These are phyloP conservation scores for Pythium dissotocum DNA, from an alignment of 352 stramenopile genomes.

Conservation along the genomic window DNA sequence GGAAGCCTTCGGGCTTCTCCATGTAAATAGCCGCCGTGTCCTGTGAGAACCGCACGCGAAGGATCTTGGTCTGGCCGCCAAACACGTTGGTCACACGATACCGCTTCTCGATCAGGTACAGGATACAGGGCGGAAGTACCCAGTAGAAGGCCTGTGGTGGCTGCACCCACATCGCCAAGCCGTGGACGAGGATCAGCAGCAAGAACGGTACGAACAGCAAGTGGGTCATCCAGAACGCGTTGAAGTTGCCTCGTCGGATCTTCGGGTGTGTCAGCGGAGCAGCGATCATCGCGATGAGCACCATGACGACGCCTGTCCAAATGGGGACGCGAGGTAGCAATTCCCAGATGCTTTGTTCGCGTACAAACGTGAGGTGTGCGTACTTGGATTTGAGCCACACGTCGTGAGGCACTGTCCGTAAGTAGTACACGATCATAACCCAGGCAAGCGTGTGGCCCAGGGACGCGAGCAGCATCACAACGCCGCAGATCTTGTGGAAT, in stretches of 20 bases:
- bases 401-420: slow-evolving; percentile 35
- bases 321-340: slow-evolving; percentile 55
- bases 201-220: slow-evolving; percentile 70
- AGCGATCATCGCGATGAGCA: slow-evolving; percentile 52
- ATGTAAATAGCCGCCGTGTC: slow-evolving; percentile 68
- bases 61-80: slow-evolving; percentile 48
- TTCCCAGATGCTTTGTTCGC: slow-evolving; percentile 43
- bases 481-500: slow-evolving; percentile 78
- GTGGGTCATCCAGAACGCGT: slow-evolving; percentile 56
- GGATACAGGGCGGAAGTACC: slow-evolving; percentile 51
- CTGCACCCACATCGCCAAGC: slow-evolving; percentile 61
- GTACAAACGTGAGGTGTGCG: slow-evolving; percentile 49
- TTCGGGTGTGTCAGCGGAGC: slow-evolving; percentile 47
- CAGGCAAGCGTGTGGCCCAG: slow-evolving; percentile 55
- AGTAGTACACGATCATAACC: slow-evolving; percentile 60
- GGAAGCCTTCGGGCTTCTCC: slow-evolving; percentile 58
- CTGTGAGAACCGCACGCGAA: slow-evolving; percentile 47
- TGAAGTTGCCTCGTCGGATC: slow-evolving; percentile 54
- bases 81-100: slow-evolving; percentile 65
- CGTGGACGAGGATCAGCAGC: slow-evolving; percentile 62
- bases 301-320: slow-evolving; percentile 65
- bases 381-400: slow-evolving; percentile 50
- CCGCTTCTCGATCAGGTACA: slow-evolving; percentile 67
- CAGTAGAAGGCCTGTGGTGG: slow-evolving; percentile 53
- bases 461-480: slow-evolving; percentile 61